A percentile compares a stretch with the other conserved stretches of the same genome.
Evolutionary conservation across 1,139 yeast genomes (phyloP).

Genomic region (Sugiyamaella novakii): DNA sequence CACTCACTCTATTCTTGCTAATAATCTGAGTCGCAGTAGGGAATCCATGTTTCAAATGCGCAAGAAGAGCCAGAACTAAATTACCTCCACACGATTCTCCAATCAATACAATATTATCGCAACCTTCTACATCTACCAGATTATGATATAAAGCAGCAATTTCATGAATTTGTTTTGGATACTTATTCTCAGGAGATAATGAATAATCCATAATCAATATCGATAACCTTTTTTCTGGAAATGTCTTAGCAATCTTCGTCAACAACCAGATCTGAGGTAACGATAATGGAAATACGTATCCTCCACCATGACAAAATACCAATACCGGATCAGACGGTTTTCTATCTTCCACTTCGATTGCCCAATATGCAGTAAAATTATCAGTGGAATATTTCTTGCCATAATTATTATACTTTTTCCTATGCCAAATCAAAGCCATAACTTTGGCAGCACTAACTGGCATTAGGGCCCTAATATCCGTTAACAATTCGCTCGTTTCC

Average conservation of each 20-base stretch:
- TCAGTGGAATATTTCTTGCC: slow-evolving; percentile 7
- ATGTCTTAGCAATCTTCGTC: slow-evolving; percentile 6
- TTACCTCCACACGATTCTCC: slow-evolving; percentile 56
- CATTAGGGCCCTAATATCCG: slow-evolving; percentile 14
- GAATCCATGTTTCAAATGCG: slow-evolving; percentile 37
- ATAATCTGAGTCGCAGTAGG: slow-evolving; percentile 35
- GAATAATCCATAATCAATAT: slow-evolving; percentile 48
- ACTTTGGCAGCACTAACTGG: slow-evolving; percentile 9
- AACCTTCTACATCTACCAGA: slow-evolving; percentile 41
- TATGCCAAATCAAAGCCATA: not conserved
- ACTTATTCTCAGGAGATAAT: slow-evolving; percentile 40
- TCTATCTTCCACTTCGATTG: slow-evolving; percentile 33
- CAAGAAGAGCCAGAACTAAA: slow-evolving; percentile 42
- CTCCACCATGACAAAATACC: slow-evolving; percentile 48
- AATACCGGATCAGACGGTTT: slow-evolving; percentile 34
- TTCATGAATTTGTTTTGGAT: slow-evolving; percentile 49
- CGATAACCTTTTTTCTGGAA: slow-evolving; percentile 32
- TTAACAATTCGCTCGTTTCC: too few species aligned
- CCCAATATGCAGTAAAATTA: slow-evolving; percentile 28
- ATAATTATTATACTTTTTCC: slow-evolving; percentile 10
- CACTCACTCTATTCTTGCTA: slow-evolving; percentile 22
- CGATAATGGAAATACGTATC: slow-evolving; percentile 43
- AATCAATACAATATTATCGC: slow-evolving; percentile 41
- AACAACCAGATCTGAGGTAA: slow-evolving; percentile 38
- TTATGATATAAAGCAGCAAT: slow-evolving; percentile 41